Conservation (phyloP, 2,329 filamentous ascomycete genomes). For the Sclerotinia borealis region DNA sequence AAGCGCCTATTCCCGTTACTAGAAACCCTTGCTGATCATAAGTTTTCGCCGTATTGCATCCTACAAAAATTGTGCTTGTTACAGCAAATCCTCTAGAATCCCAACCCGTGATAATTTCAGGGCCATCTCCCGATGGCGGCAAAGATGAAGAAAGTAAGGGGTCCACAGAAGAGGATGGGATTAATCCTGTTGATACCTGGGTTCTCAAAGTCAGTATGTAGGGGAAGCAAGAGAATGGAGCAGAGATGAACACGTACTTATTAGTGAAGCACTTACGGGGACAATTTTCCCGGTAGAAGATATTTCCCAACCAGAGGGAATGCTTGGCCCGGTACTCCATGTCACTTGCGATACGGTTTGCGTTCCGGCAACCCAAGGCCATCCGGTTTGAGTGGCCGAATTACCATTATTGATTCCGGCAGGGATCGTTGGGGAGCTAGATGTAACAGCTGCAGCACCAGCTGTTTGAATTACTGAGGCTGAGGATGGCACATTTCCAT, state of each 20-base stretch:
- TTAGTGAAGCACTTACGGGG: conserved; percentile 61
- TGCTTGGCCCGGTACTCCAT: conserved; percentile 40
- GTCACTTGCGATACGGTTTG: conserved; percentile 43
- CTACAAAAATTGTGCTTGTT: conserved; percentile 37
- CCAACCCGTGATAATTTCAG: conserved; percentile 39
- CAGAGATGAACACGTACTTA: conserved; percentile 47
- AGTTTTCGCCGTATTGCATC: conserved; percentile 34
- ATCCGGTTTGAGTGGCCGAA: conserved; percentile 52
- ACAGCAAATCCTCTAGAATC: conserved; percentile 46
- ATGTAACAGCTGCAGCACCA: conserved; percentile 57
- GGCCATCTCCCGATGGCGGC: conserved; percentile 26
- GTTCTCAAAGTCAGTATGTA: conserved; percentile 24
- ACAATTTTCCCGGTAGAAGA: conserved; percentile 73
- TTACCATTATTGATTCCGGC: conserved; percentile 58
- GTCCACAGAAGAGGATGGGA: conserved; percentile 42
- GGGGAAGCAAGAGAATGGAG: not conserved
- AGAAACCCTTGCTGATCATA: conserved; percentile 43
- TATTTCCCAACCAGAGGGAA: conserved; percentile 78
- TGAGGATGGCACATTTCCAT: conserved; percentile 48
- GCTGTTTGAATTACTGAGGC: conserved; percentile 42
- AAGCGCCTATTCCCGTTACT: conserved; percentile 28
- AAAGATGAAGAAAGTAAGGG: conserved; percentile 42
- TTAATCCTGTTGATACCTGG: conserved; percentile 44
- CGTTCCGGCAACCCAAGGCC: conserved; percentile 59
- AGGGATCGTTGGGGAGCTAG: conserved; percentile 59